Base-by-base conservation (phyloP, 2,329 filamentous ascomycete species). In the Harringtonia aguacate region DNA sequence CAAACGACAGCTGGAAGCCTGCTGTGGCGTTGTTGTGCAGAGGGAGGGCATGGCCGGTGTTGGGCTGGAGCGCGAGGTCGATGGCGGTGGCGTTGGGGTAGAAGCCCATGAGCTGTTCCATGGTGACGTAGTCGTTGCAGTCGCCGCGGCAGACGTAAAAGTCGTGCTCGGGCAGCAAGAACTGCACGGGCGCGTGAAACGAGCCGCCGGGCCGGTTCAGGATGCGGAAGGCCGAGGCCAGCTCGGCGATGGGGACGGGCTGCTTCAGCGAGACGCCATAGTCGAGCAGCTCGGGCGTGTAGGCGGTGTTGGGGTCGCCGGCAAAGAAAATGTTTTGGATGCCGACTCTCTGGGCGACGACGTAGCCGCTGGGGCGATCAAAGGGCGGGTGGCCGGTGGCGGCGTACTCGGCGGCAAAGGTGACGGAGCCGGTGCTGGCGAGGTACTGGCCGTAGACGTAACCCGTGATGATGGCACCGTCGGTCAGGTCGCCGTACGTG, bases 381-480 rank as follows among this genome's bases (percentile, higher is more conserved):
- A 35, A 41, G 4, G 30, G 39, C 18, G 39, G 39, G 21, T 41
- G 30, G 39, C 39, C 39, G 8, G 39, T 41, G 21, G 39, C 39
- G 21, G 39, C 39, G 21, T 41, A 41, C 22, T 41, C 39, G 20
- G 35, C 14, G 15, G 36, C 36, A 18, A 45, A 39, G 20, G 28
- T 34, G 4, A 45, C 43, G 6, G 43, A 36, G n/a, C 37, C 39
- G 14, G 39, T 34, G 39, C 39, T 41, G 21, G 30, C 43, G 2
- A 45, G 37, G 28, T 39, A 28, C 20, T 39, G 27, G 30, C n/a
- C 36, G 15, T 28, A 35, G 17, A 62, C 49, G 43, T 58, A 65
- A 8, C 61, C 64, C 2, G 64, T 66, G 38, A 67, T 52, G 37
- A 67, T 55, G 17, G 61, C 55, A 15, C 56, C 64, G 49, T 66